Conservation (phyloP, 768 basidiomycete species). For the Boletales sp. region DNA sequence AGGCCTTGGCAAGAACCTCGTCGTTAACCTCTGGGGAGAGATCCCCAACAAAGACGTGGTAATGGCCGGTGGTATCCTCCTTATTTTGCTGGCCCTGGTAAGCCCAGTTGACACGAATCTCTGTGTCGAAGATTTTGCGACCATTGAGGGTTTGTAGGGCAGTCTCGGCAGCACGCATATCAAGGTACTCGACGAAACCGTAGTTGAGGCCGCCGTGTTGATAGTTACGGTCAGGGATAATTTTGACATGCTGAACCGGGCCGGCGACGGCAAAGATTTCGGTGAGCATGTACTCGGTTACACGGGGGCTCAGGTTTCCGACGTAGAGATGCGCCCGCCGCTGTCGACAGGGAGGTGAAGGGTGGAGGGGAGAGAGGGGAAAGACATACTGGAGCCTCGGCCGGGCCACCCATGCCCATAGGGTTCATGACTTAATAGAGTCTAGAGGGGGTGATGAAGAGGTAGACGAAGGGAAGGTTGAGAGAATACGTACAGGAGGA, state of each 20-base stretch:
- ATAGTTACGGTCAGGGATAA: constrained; percentile 98
- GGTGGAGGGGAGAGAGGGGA: background rate
- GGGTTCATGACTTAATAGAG: constrained; percentile 64
- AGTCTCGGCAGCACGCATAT: constrained; percentile 98
- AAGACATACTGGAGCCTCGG: constrained; percentile 72
- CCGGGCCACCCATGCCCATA: constrained; percentile 65
- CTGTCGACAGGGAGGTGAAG: constrained; percentile 35
- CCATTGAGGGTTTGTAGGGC: constrained; percentile 98
- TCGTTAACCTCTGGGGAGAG: constrained; percentile 99
- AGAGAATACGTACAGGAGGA: constrained; percentile 29
- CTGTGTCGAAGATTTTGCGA: constrained; percentile 99
- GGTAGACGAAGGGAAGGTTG: background rate
- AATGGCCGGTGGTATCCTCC: constrained; percentile 97
- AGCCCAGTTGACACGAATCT: constrained; percentile 99
- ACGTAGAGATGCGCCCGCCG: constrained; percentile 97
- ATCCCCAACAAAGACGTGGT: constrained; percentile 99
- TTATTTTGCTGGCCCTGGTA: constrained; percentile 98
- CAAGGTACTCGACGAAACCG: constrained; percentile 98
- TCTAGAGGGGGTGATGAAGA: constrained; percentile 14
- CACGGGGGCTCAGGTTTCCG: constrained; percentile 95
- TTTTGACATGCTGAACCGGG: constrained; percentile 98
- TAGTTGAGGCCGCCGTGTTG: constrained; percentile 99
- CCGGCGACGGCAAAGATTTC: constrained; percentile 97
- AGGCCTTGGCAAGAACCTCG: constrained; percentile 93
- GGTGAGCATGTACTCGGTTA: constrained; percentile 98